phyloP scores from a whole-genome alignment of 352 stramenopile species.

The Plasmopara halstedii region DNA sequence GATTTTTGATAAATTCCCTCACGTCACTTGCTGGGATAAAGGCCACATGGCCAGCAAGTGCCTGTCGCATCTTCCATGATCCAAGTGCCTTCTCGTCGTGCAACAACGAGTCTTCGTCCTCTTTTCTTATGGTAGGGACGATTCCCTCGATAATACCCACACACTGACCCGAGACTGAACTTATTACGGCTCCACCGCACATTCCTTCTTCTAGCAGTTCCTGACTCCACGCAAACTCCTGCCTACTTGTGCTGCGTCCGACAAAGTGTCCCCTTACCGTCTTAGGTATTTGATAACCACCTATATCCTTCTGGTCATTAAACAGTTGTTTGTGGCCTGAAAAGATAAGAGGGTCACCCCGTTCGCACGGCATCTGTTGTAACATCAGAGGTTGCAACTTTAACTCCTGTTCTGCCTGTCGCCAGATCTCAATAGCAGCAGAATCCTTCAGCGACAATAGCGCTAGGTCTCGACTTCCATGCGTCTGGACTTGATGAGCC shows the following conservation, averaged over 20 bases:
- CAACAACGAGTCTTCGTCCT: conserved; percentile 9
- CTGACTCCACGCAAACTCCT: conserved; percentile 70
- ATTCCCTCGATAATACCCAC: conserved; percentile 76
- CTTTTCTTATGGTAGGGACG: conserved; percentile 34
- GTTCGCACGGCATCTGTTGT: conserved; percentile 6
- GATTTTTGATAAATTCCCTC: conserved; percentile 34
- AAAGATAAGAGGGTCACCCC: conserved; percentile 43
- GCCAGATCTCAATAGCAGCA: conserved; percentile 12
- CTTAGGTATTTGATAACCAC: conserved; percentile 27
- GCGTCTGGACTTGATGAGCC: conserved; percentile 39
- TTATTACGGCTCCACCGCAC: conserved; percentile 65
- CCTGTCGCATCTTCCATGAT: conserved; percentile 54
- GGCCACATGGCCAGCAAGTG: conserved; percentile 60
- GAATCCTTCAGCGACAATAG: conserved; percentile 45
- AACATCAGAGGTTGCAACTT: conserved; percentile 35
- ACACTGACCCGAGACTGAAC: conserved; percentile 25
- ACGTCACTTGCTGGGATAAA: conserved; percentile 55
- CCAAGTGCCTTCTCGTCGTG: conserved; percentile 20
- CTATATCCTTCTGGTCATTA: conserved; percentile 8
- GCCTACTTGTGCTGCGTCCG: conserved; percentile 40
- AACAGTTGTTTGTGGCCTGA: conserved; percentile 29
- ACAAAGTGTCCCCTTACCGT: conserved; percentile 52
- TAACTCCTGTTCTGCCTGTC: conserved; percentile 20
- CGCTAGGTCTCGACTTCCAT: conserved; percentile 48
- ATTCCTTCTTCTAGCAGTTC: conserved; percentile 74